These are phyloP conservation scores for Mycena sp. DNA, from an alignment of 1,284 basidiomycete genomes.

Conservation along the genomic window DNA sequence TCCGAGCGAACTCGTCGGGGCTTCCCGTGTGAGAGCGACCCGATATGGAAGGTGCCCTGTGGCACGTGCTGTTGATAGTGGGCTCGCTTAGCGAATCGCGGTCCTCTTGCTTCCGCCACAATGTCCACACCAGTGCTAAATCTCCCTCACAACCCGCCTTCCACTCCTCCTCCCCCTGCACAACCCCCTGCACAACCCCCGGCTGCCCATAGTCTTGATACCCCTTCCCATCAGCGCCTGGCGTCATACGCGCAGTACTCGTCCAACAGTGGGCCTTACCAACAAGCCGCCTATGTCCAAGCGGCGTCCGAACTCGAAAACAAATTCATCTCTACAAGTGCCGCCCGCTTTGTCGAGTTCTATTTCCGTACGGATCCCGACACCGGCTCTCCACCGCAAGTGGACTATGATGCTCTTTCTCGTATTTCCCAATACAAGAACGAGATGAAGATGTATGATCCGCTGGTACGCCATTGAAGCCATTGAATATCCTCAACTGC, in stretches of 20 bases:
- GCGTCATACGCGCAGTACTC: slow-evolving; percentile 13
- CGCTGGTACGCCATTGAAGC: slow-evolving; percentile 7
- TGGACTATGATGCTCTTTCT: slow-evolving; percentile 14
- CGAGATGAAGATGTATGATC: slow-evolving; percentile 15
- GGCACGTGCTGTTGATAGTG: too few relatives aligned
- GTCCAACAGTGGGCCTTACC: slow-evolving; percentile 15
- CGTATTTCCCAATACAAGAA: slow-evolving; percentile 5
- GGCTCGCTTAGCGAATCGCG: too few relatives aligned
- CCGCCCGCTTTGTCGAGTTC: slow-evolving; percentile 1
- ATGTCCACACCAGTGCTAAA: too few relatives aligned
- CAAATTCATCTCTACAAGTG: slow-evolving; percentile 12
- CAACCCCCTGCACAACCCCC: slow-evolving; percentile 11
- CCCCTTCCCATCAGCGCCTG: slow-evolving; percentile 2
- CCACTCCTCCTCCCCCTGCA: too few relatives aligned
- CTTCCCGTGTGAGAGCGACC: too few relatives aligned
- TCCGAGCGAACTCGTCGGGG: too few relatives aligned
- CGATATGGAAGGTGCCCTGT: too few relatives aligned
- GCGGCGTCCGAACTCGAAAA: slow-evolving; percentile 14
- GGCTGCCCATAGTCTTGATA: slow-evolving; percentile 11
- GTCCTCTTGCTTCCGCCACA: too few relatives aligned
- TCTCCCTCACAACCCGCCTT: too few relatives aligned
- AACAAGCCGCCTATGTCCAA: slow-evolving; percentile 19
- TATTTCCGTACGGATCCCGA: slow-evolving; percentile 9
- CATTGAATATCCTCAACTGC: neutral
- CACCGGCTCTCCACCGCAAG: slow-evolving; percentile 14